Conservation (phyloP, 1,284 basidiomycete species). For the Agaricales sp. region DNA sequence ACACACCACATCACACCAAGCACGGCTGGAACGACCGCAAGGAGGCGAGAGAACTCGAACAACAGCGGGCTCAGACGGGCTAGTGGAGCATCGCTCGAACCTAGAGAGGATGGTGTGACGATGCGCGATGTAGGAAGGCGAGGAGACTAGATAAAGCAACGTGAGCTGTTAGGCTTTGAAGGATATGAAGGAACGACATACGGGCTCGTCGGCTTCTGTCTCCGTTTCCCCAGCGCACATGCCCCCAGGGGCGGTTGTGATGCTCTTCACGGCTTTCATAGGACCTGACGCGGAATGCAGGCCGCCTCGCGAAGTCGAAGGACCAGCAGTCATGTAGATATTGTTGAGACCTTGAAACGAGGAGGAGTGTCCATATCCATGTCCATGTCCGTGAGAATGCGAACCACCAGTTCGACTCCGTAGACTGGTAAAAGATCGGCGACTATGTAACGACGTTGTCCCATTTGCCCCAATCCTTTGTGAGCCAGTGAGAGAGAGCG, state of each 20-base stretch:
- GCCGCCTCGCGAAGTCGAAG: no score
- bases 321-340: no score
- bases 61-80: constrained; percentile 27
- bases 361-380: no score
- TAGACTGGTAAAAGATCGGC: no score
- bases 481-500: no score
- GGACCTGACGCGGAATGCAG: no score
- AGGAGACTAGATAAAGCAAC: constrained; percentile 25
- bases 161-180: constrained; percentile 3
- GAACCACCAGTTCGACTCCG: no score
- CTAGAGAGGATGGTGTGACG: constrained; percentile 33
- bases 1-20: constrained; percentile 54
- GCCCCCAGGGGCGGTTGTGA: constrained; percentile 51
- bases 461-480: no score
- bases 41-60: constrained; percentile 41
- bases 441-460: no score
- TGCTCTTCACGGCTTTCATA: constrained; percentile 34
- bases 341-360: no score
- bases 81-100: constrained; percentile 30
- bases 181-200: constrained; percentile 25
- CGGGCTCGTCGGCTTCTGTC: constrained; percentile 66
- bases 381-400: no score
- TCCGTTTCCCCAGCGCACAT: constrained; percentile 66
- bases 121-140: constrained; percentile 56
- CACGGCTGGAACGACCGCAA: constrained; percentile 63